Conservation (phyloP, 257 asterid genomes). For the Solanum chaucha region DNA sequence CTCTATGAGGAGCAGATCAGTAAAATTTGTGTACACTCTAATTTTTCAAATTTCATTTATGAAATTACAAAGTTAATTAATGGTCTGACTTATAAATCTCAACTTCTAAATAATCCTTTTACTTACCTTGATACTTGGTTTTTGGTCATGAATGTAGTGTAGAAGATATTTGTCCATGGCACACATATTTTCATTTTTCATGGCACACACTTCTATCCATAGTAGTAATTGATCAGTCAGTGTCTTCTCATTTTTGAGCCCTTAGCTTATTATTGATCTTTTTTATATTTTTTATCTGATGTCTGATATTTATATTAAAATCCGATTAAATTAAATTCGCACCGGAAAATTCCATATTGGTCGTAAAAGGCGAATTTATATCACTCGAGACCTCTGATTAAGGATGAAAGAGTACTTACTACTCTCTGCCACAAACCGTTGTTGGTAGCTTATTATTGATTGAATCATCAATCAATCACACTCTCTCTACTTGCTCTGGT, state of each 20-base stretch:
- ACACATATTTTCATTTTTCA: background rate
- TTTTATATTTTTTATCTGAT: too few species aligned
- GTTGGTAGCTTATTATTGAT: background rate
- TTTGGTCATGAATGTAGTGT: background rate
- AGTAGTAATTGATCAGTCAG: background rate
- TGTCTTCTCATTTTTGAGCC: background rate
- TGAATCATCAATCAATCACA: background rate
- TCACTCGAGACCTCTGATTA: too few species aligned
- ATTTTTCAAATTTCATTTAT: too few species aligned
- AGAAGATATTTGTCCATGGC: background rate
- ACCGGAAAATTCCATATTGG: fast-evolving
- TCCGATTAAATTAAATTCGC: fast-evolving
- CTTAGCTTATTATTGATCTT: background rate
- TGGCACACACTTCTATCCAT: background rate
- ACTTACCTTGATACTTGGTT: background rate
- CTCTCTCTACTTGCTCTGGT: background rate
- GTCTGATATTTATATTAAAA: fast-evolving
- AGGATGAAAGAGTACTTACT: fast-evolving
- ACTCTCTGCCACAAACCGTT: background rate
- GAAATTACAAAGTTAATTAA: background rate
- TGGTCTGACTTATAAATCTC: background rate
- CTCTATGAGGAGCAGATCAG: too few species aligned
- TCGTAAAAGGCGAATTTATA: too few species aligned
- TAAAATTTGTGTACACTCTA: too few species aligned
- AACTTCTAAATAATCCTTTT: background rate